Conservation (phyloP, 192 early-diverging fungal genomes). For the Geranomyces michiganensis region DNA sequence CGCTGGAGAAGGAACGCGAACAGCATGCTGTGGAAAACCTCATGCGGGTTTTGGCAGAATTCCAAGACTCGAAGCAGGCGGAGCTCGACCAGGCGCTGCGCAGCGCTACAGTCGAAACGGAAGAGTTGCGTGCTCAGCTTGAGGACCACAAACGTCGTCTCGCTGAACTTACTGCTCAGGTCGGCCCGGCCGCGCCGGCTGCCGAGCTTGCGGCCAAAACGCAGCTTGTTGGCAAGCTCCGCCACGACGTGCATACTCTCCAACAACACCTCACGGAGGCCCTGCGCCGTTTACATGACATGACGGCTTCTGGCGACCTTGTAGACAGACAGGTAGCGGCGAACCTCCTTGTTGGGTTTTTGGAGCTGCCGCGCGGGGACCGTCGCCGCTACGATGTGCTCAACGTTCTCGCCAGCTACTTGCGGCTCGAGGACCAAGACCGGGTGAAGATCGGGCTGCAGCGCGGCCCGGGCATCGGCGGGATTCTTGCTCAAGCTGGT, state of each 20-base stretch:
- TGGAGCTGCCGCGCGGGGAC: conserved; percentile 68
- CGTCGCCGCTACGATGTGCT: conserved; percentile 90
- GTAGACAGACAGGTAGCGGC: conserved; percentile 64
- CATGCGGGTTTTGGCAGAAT: conserved; percentile 83
- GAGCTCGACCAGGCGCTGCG: conserved; percentile 63
- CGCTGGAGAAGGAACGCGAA: conserved; percentile 60
- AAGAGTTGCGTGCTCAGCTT: not conserved
- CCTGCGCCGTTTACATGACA: conserved; percentile 82
- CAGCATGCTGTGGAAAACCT: conserved; percentile 71
- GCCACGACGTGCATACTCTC: conserved; percentile 79
- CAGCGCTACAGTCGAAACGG: not conserved
- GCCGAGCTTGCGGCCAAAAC: conserved; percentile 27
- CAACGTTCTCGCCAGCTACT: conserved; percentile 83
- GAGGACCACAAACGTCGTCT: conserved; percentile 57
- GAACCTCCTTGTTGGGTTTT: not conserved
- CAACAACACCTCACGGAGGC: conserved; percentile 92
- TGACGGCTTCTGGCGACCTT: conserved; percentile 61
- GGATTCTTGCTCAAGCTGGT: not conserved
- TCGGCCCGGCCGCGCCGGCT: conserved; percentile 20
- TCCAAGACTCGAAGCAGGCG: conserved; percentile 71
- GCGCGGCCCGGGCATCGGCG: not conserved
- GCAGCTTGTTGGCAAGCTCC: conserved; percentile 71
- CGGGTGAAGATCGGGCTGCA: conserved; percentile 55
- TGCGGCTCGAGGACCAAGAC: conserved; percentile 88
- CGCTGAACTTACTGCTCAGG: conserved; percentile 9